These are phyloP conservation scores for Dalbergia oliveri DNA, from an alignment of 306 rosid genomes.

Conservation along the genomic window DNA sequence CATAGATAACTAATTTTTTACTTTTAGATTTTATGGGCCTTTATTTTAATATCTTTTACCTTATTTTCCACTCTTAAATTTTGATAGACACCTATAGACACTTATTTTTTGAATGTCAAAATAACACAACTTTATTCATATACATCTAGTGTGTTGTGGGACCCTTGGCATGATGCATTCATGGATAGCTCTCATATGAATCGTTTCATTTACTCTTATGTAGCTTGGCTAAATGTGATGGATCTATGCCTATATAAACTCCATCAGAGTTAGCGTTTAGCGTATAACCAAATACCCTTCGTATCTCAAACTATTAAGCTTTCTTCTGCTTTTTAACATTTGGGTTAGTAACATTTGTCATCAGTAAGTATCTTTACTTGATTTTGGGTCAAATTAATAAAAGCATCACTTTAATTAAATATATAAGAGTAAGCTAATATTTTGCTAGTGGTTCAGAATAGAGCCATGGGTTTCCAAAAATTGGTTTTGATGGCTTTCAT, in stretches of 20 bases:
- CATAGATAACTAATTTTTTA: no score
- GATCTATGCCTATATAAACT: background rate
- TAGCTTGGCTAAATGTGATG: background rate
- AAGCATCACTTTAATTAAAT: background rate
- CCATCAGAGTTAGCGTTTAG: background rate
- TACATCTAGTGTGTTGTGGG: background rate
- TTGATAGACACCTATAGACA: no score
- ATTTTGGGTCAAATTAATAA: no score
- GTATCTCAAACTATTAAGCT: background rate
- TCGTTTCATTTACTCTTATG: background rate
- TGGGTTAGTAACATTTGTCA: no score
- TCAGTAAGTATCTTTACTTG: no score
- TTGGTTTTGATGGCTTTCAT: background rate
- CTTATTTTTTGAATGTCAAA: no score
- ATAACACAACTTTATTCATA: no score
- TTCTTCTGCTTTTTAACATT: background rate
- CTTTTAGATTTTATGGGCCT: no score
- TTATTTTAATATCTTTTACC: no score
- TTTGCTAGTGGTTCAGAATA: slow-evolving; percentile 1
- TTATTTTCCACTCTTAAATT: no score
- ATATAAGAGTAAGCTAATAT: background rate
- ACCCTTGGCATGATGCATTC: background rate
- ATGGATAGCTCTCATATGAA: background rate
- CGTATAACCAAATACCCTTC: background rate
- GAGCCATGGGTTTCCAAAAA: slow-evolving; percentile 23